Evolutionary conservation across 768 basidiomycete genomes (phyloP).

Genomic region (Mycena albidolilacea): DNA sequence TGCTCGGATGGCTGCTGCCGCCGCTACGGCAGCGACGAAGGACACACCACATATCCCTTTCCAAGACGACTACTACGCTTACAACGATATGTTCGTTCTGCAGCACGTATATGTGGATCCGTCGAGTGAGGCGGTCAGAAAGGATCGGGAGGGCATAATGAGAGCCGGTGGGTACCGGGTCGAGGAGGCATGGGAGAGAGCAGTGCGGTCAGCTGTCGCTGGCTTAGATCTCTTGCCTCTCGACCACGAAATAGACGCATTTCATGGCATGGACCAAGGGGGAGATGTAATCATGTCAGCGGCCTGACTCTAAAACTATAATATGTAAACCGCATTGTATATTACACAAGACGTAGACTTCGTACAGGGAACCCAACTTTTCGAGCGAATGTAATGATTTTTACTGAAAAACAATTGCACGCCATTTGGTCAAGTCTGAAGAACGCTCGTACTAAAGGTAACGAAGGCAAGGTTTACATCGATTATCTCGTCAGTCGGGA

Average conservation of each 20-base stretch:
- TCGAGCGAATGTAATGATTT: too few species aligned
- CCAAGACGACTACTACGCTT: slow-evolving; percentile 82
- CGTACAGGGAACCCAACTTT: too few species aligned
- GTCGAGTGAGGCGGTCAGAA: slow-evolving; percentile 81
- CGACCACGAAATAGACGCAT: slow-evolving; percentile 38
- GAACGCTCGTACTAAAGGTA: too few species aligned
- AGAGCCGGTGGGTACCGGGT: slow-evolving; percentile 86
- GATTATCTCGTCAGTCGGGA: too few species aligned
- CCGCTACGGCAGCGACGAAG: slow-evolving; percentile 71
- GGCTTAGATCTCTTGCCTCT: slow-evolving; percentile 76
- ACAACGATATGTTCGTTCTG: slow-evolving; percentile 76
- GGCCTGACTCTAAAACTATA: slow-evolving; percentile 44
- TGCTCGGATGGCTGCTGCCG: slow-evolving; percentile 64
- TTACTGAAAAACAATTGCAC: too few species aligned
- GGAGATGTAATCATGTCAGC: slow-evolving; percentile 65
- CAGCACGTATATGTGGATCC: slow-evolving; percentile 77
- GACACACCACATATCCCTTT: slow-evolving; percentile 87
- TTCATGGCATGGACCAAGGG: slow-evolving; percentile 45
- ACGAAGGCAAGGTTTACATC: too few species aligned
- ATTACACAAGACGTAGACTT: too few species aligned
- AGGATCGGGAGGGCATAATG: slow-evolving; percentile 85
- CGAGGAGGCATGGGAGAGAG: slow-evolving; percentile 90
- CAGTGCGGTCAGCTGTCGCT: slow-evolving; percentile 79
- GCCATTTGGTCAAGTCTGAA: too few species aligned
- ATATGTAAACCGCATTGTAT: neutral